Evolutionary conservation across 139 green algal genomes (phyloP).

Genomic region (Tetraselmis chui): DNA sequence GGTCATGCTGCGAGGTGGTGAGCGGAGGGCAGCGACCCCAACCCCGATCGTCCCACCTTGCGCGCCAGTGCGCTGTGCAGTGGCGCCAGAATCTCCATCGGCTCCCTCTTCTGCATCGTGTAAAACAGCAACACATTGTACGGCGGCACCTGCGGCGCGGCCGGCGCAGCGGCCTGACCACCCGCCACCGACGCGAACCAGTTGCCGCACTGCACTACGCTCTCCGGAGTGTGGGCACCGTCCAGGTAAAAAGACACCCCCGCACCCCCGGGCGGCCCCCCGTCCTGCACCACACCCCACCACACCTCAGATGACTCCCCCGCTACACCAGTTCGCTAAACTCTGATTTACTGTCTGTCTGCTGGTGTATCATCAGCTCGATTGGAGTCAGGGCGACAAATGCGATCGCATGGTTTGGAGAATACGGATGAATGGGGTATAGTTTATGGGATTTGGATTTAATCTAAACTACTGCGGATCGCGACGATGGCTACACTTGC

Average conservation of each 20-base stretch:
- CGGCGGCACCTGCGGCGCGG: conserved; percentile 5
- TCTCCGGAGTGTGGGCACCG: conserved; percentile 92
- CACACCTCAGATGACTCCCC: not conserved
- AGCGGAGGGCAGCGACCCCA: no score
- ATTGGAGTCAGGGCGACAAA: no score
- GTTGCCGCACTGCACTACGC: conserved; percentile 73
- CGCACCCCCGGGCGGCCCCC: not conserved
- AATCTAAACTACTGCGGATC: no score
- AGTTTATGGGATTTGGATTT: no score
- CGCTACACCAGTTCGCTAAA: not conserved
- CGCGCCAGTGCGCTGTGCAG: conserved; percentile 38
- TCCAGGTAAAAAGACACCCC: conserved; percentile 86
- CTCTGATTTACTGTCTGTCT: not conserved
- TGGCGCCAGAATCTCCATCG: conserved; percentile 56
- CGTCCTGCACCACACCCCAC: not conserved
- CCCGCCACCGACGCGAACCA: conserved; percentile 74
- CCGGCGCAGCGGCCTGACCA: not conserved
- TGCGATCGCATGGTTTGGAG: no score
- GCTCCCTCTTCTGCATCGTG: conserved; percentile 85
- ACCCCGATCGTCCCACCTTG: no score
- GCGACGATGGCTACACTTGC: no score
- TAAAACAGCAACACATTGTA: conserved; percentile 85
- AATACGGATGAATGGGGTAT: no score
- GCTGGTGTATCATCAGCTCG: not conserved
- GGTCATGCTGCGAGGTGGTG: no score